phyloP scores from a whole-genome alignment of 495 filamentous ascomycete species.

The Lasiosphaeria hispida region DNA sequence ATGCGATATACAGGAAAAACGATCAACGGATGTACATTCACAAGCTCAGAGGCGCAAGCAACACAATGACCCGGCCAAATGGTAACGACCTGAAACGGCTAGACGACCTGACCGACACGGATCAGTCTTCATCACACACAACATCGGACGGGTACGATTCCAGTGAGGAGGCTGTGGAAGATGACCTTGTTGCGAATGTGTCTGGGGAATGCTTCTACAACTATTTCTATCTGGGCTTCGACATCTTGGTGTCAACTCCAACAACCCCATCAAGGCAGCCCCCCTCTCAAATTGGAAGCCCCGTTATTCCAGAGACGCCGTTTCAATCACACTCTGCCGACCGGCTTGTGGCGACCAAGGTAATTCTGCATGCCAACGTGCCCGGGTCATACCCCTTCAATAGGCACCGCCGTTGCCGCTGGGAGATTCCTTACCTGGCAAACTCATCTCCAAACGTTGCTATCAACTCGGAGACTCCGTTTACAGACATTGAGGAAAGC shows the following conservation, averaged over 20 bases:
- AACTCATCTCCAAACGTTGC: conserved; percentile 21
- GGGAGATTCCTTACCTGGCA: conserved; percentile 67
- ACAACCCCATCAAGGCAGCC: conserved; percentile 59
- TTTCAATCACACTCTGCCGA: conserved; percentile 44
- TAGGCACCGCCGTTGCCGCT: conserved; percentile 83
- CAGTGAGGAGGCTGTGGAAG: conserved; percentile 58
- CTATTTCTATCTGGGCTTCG: conserved; percentile 93
- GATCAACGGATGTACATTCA: conserved; percentile 92
- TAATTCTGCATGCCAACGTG: conserved; percentile 89
- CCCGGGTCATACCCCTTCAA: conserved; percentile 97
- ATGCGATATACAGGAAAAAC: conserved; percentile 90
- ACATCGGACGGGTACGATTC: conserved; percentile 62
- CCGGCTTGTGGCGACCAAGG: conserved; percentile 78
- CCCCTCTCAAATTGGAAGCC: conserved; percentile 49
- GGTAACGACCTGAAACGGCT: conserved; percentile 49
- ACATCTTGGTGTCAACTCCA: conserved; percentile 83
- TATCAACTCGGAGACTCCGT: conserved; percentile 74
- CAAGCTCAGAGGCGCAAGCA: conserved; percentile 51
- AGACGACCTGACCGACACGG: conserved; percentile 70
- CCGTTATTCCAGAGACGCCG: conserved; percentile 30
- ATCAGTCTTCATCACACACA: conserved; percentile 76
- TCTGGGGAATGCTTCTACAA: conserved; percentile 88
- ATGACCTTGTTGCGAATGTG: conserved; percentile 45
- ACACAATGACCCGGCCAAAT: conserved; percentile 44
- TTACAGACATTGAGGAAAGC: conserved; percentile 63